These are phyloP conservation scores for Boechera stricta DNA, from an alignment of 345 rosid species.

Conservation along the genomic window DNA sequence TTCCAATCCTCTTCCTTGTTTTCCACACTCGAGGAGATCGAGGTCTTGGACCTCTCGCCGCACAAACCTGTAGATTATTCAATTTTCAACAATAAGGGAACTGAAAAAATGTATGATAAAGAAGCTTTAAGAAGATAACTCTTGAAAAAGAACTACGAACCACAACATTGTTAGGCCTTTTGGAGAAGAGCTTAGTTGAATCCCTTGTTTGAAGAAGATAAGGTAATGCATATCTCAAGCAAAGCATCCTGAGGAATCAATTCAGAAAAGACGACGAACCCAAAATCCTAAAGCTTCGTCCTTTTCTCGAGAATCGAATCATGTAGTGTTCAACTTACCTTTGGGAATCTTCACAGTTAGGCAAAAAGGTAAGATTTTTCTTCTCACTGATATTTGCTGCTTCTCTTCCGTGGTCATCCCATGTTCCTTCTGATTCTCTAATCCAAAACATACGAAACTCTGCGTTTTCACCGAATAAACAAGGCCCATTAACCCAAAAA, in stretches of 20 bases:
- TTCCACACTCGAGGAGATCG: conserved; percentile 94
- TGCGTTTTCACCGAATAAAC: neutral
- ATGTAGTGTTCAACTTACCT: conserved; percentile 5
- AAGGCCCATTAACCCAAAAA: conserved; percentile 24
- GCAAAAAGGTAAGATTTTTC: neutral
- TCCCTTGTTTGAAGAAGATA: conserved; percentile 51
- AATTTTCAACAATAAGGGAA: neutral
- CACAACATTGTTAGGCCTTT: conserved; percentile 50
- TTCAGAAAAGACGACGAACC: neutral
- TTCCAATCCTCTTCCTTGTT: conserved; percentile 69
- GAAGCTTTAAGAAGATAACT: neutral
- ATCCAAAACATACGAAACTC: conserved; percentile 11
- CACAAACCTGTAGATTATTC: conserved; percentile 63
- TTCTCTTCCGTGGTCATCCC: conserved; percentile 1
- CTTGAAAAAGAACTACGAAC: conserved; percentile 45
- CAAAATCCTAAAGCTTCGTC: conserved; percentile 5
- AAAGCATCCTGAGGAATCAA: conserved; percentile 56
- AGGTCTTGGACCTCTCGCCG: conserved; percentile 90
- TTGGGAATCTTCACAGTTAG: conserved; percentile 7
- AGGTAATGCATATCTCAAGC: conserved; percentile 61
- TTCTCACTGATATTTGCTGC: conserved; percentile 11
- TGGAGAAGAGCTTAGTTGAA: conserved; percentile 41
- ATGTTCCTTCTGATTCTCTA: neutral
- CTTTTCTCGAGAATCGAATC: neutral
- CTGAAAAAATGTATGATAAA: neutral